These are phyloP conservation scores for Umbelopsis sp. DNA, from an alignment of 192 early-diverging fungal species.

Conservation along the genomic window DNA sequence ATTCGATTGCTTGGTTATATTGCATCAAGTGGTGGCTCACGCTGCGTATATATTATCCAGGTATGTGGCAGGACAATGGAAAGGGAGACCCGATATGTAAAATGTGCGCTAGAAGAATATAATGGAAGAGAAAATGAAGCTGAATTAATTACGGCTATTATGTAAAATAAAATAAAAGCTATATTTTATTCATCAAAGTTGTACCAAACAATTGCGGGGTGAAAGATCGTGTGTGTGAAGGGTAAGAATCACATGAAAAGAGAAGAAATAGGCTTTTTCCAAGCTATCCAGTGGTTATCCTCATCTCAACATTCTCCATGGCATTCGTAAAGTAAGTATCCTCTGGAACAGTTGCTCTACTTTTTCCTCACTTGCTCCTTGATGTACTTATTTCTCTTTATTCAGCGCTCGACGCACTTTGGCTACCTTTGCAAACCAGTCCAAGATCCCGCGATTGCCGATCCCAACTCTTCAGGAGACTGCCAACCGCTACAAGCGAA, in stretches of 20 bases:
- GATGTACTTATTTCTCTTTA: background rate
- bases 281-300: background rate
- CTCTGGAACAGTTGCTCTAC: background rate
- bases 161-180: no score
- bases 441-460: constrained; percentile 76
- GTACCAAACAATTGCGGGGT: background rate
- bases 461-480: constrained; percentile 83
- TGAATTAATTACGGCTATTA: no score
- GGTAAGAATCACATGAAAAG: constrained; percentile 8
- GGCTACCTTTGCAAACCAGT: constrained; percentile 69
- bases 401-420: constrained; percentile 10
- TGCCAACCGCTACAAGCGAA: constrained; percentile 75
- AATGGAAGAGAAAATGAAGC: no score
- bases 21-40: background rate
- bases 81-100: constrained; percentile 24
- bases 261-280: background rate
- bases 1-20: no score
- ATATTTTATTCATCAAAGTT: no score
- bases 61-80: constrained; percentile 20
- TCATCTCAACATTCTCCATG: constrained; percentile 5
- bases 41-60: constrained; percentile 16
- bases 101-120: constrained; percentile 18
- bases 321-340: background rate
- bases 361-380: background rate
- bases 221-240: background rate